Percentiles rank a stretch among this genome's conserved stretches.
Conservation (phyloP, 495 filamentous ascomycete species). For the Daldinia grandis region DNA sequence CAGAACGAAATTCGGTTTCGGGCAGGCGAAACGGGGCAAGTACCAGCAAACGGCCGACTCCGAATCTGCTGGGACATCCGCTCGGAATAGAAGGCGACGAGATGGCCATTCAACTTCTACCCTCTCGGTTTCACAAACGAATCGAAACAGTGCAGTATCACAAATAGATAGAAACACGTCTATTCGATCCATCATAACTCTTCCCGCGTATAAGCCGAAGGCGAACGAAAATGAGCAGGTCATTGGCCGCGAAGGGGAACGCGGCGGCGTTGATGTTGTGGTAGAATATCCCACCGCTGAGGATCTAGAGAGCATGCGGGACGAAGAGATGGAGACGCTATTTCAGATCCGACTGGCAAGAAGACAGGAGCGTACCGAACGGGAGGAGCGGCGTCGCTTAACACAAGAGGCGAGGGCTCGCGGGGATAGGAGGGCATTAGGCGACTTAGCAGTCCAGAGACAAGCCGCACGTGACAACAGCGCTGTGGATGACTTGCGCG, state of each 20-base stretch:
- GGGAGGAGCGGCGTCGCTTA: slow-evolving; percentile 73
- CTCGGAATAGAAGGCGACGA: slow-evolving; percentile 24
- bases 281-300: slow-evolving; percentile 69
- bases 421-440: slow-evolving; percentile 70
- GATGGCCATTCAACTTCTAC: slow-evolving; percentile 14
- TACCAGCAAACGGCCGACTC: slow-evolving; percentile 28
- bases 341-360: slow-evolving; percentile 89
- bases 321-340: slow-evolving; percentile 90
- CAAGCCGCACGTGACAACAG: slow-evolving; percentile 50
- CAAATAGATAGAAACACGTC: slow-evolving; percentile 82
- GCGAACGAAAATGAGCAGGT: slow-evolving; percentile 80
- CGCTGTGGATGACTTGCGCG: slow-evolving; percentile 62
- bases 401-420: slow-evolving; percentile 73
- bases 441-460: slow-evolving; percentile 60
- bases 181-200: slow-evolving; percentile 88
- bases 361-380: slow-evolving; percentile 75
- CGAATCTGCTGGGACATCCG: slow-evolving; percentile 37
- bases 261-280: slow-evolving; percentile 90
- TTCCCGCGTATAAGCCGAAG: slow-evolving; percentile 77
- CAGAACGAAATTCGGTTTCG: slow-evolving; percentile 5
- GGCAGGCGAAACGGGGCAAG: slow-evolving; percentile 29
- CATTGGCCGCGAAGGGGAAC: slow-evolving; percentile 90
- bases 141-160: slow-evolving; percentile 34
- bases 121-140: slow-evolving; percentile 28
- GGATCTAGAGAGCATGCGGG: slow-evolving; percentile 80